These are phyloP conservation scores for Limnanthes douglasii DNA, from an alignment of 345 rosid species.

Conservation along the genomic window DNA sequence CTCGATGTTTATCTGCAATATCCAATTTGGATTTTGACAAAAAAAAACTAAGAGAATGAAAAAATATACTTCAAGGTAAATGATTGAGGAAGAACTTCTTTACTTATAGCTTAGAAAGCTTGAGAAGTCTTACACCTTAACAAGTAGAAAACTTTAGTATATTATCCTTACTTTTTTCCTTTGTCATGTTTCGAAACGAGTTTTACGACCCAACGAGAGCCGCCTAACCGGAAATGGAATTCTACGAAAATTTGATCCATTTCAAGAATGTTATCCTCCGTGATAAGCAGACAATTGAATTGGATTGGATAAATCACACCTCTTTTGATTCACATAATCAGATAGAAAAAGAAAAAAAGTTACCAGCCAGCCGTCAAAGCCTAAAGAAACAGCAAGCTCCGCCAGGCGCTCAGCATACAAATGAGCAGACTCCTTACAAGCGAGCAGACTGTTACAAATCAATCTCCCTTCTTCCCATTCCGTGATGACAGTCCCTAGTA, in stretches of 20 bases:
- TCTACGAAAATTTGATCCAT: neutral
- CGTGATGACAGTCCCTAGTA: conserved; percentile 72
- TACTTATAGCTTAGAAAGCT: no score
- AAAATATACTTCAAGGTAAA: no score
- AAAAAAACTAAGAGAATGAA: no score
- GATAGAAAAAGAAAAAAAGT: conserved; percentile 1
- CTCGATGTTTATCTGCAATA: conserved; percentile 67
- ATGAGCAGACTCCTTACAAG: conserved; percentile 53
- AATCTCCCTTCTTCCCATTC: conserved; percentile 71
- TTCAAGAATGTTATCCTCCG: neutral
- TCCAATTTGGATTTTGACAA: conserved; percentile 1
- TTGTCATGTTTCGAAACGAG: no score
- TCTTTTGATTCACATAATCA: no score
- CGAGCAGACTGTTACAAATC: conserved; percentile 40
- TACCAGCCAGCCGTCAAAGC: conserved; percentile 96
- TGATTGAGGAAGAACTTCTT: no score
- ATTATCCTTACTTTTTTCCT: no score
- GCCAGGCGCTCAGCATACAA: conserved; percentile 56
- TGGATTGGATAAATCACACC: no score
- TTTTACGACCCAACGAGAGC: no score
- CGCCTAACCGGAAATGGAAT: no score
- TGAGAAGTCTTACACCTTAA: no score
- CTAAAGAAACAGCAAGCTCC: conserved; percentile 50
- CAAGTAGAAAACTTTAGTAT: no score
- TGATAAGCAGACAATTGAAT: neutral